A percentile compares a stretch with the other conserved stretches of the same genome.
Conservation (phyloP, 305 asterid species). For the Fraxinus platypoda region DNA sequence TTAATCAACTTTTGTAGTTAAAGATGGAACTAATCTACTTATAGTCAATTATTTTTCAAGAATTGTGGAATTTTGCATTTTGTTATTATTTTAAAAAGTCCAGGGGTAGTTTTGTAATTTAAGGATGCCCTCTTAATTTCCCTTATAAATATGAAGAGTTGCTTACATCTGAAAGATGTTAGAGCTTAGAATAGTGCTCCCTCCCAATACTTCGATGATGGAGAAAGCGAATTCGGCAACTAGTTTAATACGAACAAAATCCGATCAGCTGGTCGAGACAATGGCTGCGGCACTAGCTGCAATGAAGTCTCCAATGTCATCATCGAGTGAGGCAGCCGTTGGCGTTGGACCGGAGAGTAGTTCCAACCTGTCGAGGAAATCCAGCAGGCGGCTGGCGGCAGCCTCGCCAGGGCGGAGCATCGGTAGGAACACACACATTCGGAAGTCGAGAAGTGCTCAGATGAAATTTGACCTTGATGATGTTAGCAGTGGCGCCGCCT, state of each 20-base stretch:
- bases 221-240: conserved; percentile 41
- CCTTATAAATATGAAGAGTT: conserved; percentile 30
- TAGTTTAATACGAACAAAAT: conserved; percentile 62
- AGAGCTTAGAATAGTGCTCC: background rate
- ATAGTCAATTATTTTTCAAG: conserved; percentile 27
- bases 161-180: conserved; percentile 19
- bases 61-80: conserved; percentile 11
- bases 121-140: conserved; percentile 8
- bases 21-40: conserved; percentile 11
- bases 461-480: conserved; percentile 81
- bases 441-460: conserved; percentile 91
- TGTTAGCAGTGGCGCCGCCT: conserved; percentile 81
- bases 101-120: conserved; percentile 49
- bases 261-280: conserved; percentile 83
- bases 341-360: conserved; percentile 42
- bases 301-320: conserved; percentile 48
- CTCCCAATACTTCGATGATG: conserved; percentile 29
- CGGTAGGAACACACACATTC: conserved; percentile 61
- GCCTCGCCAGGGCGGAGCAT: conserved; percentile 70
- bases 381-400: conserved; percentile 52
- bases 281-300: conserved; percentile 67
- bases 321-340: conserved; percentile 24
- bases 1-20: background rate
- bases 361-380: conserved; percentile 56
- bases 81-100: conserved; percentile 11